Percentiles rank a stretch among this genome's conserved stretches.
phyloP scores from a whole-genome alignment of 805 yeast species.

The Suhomyces sp. region DNA sequence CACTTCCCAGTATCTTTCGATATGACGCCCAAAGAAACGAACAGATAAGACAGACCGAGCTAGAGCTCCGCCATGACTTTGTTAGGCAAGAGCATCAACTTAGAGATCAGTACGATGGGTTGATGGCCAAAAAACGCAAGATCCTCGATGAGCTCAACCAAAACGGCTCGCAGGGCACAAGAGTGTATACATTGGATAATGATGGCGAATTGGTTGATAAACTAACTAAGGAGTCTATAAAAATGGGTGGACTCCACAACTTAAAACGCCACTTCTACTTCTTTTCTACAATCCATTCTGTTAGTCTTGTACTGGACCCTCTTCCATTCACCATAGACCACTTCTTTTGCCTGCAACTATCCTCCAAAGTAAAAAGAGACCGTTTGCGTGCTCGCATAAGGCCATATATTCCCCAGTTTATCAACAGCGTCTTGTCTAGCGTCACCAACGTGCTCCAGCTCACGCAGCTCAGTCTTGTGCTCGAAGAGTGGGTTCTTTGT shows the following conservation, averaged over 20 bases:
- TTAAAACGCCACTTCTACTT: slow-evolving; percentile 25
- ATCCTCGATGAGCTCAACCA: slow-evolving; percentile 30
- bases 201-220: slow-evolving; percentile 21
- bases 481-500: background rate
- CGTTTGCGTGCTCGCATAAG: background rate
- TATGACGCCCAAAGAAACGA: slow-evolving; percentile 27
- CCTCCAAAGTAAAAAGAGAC: background rate
- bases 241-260: slow-evolving; percentile 6
- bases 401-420: slow-evolving; percentile 3
- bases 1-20: slow-evolving; percentile 29
- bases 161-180: slow-evolving; percentile 24
- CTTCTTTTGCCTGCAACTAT: slow-evolving; percentile 1
- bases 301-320: background rate
- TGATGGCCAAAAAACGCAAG: slow-evolving; percentile 12
- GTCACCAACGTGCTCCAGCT: slow-evolving; percentile 5
- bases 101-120: slow-evolving; percentile 12
- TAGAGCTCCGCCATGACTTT: slow-evolving; percentile 19
- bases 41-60: slow-evolving; percentile 17
- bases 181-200: slow-evolving; percentile 15
- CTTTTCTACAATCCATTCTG: slow-evolving; percentile 7
- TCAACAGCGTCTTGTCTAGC: slow-evolving; percentile 7
- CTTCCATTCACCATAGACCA: slow-evolving; percentile 4
- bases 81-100: slow-evolving; percentile 15
- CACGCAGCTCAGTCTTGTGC: background rate
- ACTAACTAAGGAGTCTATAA: slow-evolving; percentile 11